These are phyloP conservation scores for Ceratocystis lukuohia DNA, from an alignment of 2,329 filamentous ascomycete genomes.

Conservation along the genomic window DNA sequence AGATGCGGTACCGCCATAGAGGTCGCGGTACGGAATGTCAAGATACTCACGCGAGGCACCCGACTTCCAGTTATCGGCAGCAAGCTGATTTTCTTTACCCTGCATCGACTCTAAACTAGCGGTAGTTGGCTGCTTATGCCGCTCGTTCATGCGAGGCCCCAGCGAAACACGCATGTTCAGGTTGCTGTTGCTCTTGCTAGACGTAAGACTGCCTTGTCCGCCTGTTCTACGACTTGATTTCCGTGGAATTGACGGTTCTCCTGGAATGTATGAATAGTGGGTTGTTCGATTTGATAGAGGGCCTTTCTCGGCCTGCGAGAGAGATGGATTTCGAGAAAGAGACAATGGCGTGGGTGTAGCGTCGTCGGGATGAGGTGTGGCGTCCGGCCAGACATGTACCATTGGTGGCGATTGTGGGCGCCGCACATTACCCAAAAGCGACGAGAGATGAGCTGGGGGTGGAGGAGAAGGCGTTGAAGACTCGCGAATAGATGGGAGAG, in stretches of 20 bases:
- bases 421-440: constrained; percentile 9
- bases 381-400: constrained; percentile 12
- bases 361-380: constrained; percentile 10
- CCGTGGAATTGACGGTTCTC: constrained; percentile 7
- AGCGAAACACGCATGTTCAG: constrained; percentile 10
- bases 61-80: constrained; percentile 14
- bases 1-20: constrained; percentile 11
- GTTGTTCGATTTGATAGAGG: background rate
- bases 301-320: constrained; percentile 7
- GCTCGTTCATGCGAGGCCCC: constrained; percentile 1
- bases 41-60: constrained; percentile 12
- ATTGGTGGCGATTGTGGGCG: constrained; percentile 2
- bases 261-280: constrained; percentile 8
- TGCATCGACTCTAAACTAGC: constrained; percentile 12
- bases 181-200: constrained; percentile 9
- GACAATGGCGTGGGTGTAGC: constrained; percentile 8
- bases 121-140: constrained; percentile 6
- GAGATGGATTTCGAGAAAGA: constrained; percentile 12
- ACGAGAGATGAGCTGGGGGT: background rate
- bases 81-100: constrained; percentile 15
- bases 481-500: constrained; percentile 17
- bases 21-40: constrained; percentile 16
- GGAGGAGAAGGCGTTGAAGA: constrained; percentile 10
- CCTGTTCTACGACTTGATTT: constrained; percentile 10
- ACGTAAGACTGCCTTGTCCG: background rate